phyloP scores from a whole-genome alignment of 805 yeast species.

The Zygosaccharomyces rouxii region DNA sequence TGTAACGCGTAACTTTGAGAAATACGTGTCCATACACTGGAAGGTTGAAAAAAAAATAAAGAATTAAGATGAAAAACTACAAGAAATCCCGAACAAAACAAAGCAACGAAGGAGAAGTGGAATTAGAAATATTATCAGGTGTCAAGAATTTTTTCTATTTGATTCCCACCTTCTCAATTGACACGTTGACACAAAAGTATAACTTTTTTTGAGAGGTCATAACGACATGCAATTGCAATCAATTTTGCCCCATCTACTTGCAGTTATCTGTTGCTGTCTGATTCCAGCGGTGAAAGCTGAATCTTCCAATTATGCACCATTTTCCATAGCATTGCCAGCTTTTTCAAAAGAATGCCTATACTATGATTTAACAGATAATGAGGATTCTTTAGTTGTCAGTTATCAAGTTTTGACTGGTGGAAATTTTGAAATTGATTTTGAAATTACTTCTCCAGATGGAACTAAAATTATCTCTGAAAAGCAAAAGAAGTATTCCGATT shows the following conservation, averaged over 20 bases:
- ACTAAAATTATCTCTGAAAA: constrained; percentile 45
- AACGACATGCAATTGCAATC: neutral
- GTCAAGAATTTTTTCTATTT: neutral
- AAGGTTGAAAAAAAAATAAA: neutral
- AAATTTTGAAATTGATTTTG: constrained; percentile 61
- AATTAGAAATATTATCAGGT: neutral
- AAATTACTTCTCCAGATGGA: constrained; percentile 53
- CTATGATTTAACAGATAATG: constrained; percentile 35
- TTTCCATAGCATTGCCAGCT: constrained; percentile 37
- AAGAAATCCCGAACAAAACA: neutral
- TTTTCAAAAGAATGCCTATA: constrained; percentile 44
- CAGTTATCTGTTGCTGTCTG: constrained; percentile 1
- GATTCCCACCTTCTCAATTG: neutral
- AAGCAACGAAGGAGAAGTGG: neutral
- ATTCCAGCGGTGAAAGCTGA: constrained; percentile 17
- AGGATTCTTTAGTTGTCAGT: constrained; percentile 39
- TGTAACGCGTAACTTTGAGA: neutral
- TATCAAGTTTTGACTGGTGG: constrained; percentile 63
- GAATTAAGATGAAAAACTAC: neutral
- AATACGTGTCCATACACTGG: neutral
- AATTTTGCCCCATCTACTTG: neutral
- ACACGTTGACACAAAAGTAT: neutral
- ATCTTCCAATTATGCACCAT: constrained; percentile 34
- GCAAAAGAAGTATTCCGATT: constrained; percentile 62
- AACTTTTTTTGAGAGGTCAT: neutral